These are phyloP conservation scores for Myxozyma udenii DNA, from an alignment of 805 yeast species.

Conservation along the genomic window DNA sequence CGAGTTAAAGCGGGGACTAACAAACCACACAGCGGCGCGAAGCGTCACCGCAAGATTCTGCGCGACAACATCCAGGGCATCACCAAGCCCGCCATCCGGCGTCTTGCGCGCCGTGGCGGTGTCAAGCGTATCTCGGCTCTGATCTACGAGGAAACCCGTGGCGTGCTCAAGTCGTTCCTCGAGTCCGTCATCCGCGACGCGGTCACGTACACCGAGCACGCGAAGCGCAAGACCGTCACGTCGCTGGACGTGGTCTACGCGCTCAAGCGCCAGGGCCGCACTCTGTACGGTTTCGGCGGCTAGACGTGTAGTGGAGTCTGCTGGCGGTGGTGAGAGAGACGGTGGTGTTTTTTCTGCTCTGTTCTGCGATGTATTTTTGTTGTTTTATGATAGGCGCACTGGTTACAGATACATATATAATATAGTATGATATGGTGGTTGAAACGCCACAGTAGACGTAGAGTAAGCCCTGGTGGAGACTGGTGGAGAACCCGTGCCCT, in stretches of 20 bases:
- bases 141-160: constrained; percentile 98
- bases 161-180: constrained; percentile 90
- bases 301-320: too few species aligned
- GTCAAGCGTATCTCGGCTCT: constrained; percentile 99
- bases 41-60: constrained; percentile 98
- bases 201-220: constrained; percentile 99
- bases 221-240: constrained; percentile 99
- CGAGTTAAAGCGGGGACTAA: too few species aligned
- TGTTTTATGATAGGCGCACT: background rate
- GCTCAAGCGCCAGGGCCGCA: constrained; percentile 99
- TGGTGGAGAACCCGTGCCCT: too few species aligned
- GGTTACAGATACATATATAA: background rate
- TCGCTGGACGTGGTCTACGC: constrained; percentile 98
- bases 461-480: too few species aligned
- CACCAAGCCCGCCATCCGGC: constrained; percentile 99
- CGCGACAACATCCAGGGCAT: constrained; percentile 99
- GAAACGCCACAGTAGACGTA: too few species aligned
- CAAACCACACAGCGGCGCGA: constrained; percentile 74
- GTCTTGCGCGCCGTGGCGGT: constrained; percentile 99
- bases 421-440: too few species aligned
- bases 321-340: too few species aligned
- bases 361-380: background rate
- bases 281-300: constrained; percentile 99
- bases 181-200: constrained; percentile 98
- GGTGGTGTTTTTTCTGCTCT: background rate